Percentiles rank a stretch among this genome's conserved stretches.
Evolutionary conservation across 768 basidiomycete genomes (phyloP).

Genomic region (Boletus insuetus): DNA sequence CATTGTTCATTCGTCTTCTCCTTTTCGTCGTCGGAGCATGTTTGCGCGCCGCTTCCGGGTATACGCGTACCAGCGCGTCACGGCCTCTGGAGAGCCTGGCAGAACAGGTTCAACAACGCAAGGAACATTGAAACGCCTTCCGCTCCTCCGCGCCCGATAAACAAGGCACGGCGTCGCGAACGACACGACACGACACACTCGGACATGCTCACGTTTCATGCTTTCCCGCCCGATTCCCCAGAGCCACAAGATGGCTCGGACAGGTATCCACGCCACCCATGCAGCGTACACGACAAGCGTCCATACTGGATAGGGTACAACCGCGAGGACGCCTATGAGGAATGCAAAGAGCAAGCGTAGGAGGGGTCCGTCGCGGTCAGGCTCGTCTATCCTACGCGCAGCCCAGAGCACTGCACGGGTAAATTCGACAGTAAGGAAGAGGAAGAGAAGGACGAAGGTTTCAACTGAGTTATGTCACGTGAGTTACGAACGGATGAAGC

Average conservation of each 20-base stretch:
- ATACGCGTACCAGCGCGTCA: background rate
- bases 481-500: background rate
- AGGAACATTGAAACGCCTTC: too few relatives aligned
- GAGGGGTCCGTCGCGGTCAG: background rate
- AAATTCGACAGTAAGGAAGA: constrained; percentile 13
- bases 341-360: background rate
- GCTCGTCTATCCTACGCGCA: background rate
- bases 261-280: background rate
- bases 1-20: too few relatives aligned
- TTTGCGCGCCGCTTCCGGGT: background rate
- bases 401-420: constrained; percentile 1
- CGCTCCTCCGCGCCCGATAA: too few relatives aligned
- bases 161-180: too few relatives aligned
- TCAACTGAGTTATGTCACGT: constrained; percentile 5
- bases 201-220: background rate
- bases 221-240: constrained; percentile 14
- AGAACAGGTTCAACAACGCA: background rate
- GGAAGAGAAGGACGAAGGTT: constrained; percentile 4
- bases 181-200: too few relatives aligned
- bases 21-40: background rate
- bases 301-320: constrained; percentile 5
- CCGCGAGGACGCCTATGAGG: background rate
- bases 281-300: background rate
- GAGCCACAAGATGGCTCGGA: constrained; percentile 11
- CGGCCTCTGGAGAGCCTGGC: background rate